A percentile compares a stretch with the other conserved stretches of the same genome.
These are phyloP conservation scores for Papiliotrema terrestris DNA, from an alignment of 1,284 basidiomycete species.

Conservation along the genomic window DNA sequence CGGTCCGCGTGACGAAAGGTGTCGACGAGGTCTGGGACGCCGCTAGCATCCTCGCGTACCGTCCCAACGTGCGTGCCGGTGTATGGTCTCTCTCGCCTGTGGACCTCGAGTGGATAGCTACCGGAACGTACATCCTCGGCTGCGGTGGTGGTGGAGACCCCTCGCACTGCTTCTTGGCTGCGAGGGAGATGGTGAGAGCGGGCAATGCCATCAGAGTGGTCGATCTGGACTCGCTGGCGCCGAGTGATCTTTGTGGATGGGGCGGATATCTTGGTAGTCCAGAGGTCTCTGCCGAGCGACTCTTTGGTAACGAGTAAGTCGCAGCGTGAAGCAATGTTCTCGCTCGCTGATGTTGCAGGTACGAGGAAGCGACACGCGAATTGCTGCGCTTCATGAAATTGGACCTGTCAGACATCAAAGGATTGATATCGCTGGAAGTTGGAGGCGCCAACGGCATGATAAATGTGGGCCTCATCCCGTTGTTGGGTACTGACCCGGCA, in stretches of 20 bases:
- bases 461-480: constrained; percentile 39
- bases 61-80: constrained; percentile 14
- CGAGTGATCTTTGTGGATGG: constrained; percentile 17
- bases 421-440: constrained; percentile 35
- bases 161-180: constrained; percentile 9
- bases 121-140: constrained; percentile 28
- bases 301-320: constrained; percentile 19
- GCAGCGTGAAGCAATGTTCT: neutral
- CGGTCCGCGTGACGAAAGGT: neutral
- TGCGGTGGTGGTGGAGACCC: constrained; percentile 30
- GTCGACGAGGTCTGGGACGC: neutral
- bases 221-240: constrained; percentile 13
- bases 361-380: neutral
- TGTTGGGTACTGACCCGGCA: constrained; percentile 8
- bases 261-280: constrained; percentile 55
- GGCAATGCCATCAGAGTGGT: constrained; percentile 21
- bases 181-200: constrained; percentile 18
- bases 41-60: constrained; percentile 16
- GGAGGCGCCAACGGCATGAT: constrained; percentile 61
- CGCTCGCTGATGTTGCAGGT: constrained; percentile 4
- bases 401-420: constrained; percentile 5
- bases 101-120: constrained; percentile 27
- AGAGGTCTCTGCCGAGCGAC: constrained; percentile 44
- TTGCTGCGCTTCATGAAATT: no score
- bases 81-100: constrained; percentile 24